Percentiles rank a stretch among this genome's conserved stretches.
Conservation (phyloP, 495 filamentous ascomycete genomes). For the Lasiosphaeris hirsuta region DNA sequence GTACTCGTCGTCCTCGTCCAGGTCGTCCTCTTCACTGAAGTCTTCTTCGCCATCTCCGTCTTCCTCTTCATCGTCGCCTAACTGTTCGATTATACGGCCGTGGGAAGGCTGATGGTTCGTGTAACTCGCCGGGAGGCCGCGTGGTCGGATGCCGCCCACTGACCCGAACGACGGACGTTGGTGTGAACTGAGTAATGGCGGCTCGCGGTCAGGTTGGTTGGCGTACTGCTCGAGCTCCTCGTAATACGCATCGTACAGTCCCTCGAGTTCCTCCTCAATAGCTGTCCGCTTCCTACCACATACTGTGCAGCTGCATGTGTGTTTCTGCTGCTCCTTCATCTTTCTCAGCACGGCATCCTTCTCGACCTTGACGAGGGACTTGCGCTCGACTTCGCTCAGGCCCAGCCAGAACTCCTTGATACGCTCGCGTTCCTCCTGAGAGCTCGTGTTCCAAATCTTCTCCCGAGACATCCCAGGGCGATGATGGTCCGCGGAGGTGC, state of each 20-base stretch:
- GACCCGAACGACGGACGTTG: conserved; percentile 46
- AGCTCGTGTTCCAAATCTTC: conserved; percentile 96
- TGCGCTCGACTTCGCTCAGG: conserved; percentile 89
- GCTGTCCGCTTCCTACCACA: conserved; percentile 95
- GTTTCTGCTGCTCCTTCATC: conserved; percentile 99
- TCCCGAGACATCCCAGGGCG: conserved; percentile 60
- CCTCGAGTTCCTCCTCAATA: conserved; percentile 97
- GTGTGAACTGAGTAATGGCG: conserved; percentile 64
- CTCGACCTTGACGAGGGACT: conserved; percentile 93
- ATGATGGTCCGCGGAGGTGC: conserved; percentile 25
- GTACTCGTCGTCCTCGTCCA: conserved; percentile 56
- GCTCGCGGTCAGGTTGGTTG: conserved; percentile 44
- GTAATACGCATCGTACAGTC: conserved; percentile 99
- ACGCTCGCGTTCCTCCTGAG: conserved; percentile 86
- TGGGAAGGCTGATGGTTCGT: conserved; percentile 49
- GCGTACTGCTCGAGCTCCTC: conserved; percentile 97
- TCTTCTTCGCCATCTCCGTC: conserved; percentile 52
- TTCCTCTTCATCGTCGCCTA: conserved; percentile 63
- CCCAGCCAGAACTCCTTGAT: conserved; percentile 99
- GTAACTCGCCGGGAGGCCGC: conserved; percentile 45
- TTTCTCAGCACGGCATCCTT: conserved; percentile 97
- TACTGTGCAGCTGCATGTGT: conserved; percentile 96
- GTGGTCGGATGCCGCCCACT: conserved; percentile 49
- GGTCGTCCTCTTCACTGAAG: conserved; percentile 56
- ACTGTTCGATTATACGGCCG: conserved; percentile 55